Evolutionary conservation across 768 basidiomycete species (phyloP).

Genomic region (Cystobasidium ongulense): DNA sequence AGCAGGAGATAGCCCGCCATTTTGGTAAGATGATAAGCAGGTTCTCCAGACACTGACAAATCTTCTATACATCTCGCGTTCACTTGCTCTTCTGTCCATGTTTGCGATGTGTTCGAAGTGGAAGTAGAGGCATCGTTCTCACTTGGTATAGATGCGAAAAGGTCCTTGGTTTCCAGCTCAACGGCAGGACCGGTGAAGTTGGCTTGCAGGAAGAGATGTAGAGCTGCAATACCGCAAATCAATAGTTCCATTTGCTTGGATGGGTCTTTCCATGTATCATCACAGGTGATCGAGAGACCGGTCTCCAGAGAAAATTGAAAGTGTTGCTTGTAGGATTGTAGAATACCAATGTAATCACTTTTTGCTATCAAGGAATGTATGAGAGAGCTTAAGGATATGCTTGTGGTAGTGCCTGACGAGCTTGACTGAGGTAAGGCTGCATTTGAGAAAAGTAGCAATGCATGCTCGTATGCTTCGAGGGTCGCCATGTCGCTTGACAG

Average conservation of each 20-base stretch:
- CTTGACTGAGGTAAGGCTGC: not conserved
- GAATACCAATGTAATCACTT: conserved; percentile 18
- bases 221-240: conserved; percentile 62
- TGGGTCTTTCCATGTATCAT: not conserved
- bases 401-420: not conserved
- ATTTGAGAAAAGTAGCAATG: conserved; percentile 1
- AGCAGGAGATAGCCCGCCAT: conserved; percentile 63
- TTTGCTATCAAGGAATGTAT: conserved; percentile 21
- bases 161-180: conserved; percentile 50
- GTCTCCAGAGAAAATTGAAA: conserved; percentile 3
- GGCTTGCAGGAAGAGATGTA: conserved; percentile 81
- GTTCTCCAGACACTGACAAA: conserved; percentile 79
- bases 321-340: not conserved
- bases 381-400: not conserved
- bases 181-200: conserved; percentile 97
- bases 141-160: conserved; percentile 42
- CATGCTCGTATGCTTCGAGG: not conserved
- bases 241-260: conserved; percentile 45
- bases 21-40: conserved; percentile 81
- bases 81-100: conserved; percentile 44
- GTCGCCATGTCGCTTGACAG: conserved; percentile 7
- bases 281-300: conserved; percentile 6
- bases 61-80: conserved; percentile 62
- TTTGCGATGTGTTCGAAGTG: not conserved
- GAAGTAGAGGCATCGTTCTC: conserved; percentile 27